Evolutionary conservation across 2,329 filamentous ascomycete species (phyloP).

Genomic region (Penicillium brevicompactum): DNA sequence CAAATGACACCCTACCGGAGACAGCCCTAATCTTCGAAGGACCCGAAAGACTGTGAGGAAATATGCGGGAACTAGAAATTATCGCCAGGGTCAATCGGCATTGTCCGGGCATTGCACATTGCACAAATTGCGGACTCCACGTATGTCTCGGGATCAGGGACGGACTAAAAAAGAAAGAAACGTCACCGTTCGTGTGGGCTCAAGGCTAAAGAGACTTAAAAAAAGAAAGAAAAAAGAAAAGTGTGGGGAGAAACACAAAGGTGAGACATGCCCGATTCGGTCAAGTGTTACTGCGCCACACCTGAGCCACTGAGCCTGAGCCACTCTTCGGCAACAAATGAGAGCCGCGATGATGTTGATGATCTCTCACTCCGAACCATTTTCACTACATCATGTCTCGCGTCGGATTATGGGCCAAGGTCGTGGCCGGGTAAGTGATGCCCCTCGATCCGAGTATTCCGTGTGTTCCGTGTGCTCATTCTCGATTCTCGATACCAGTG

Average conservation of each 20-base stretch:
- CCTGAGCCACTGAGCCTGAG: slow-evolving; percentile 15
- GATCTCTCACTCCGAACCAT: slow-evolving; percentile 5
- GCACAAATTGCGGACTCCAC: not conserved
- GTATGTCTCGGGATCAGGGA: not conserved
- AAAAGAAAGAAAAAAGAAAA: not conserved
- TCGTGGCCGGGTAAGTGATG: slow-evolving; percentile 65
- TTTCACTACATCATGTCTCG: slow-evolving; percentile 42
- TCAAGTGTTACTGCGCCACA: not conserved
- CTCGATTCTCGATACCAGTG: slow-evolving; percentile 53
- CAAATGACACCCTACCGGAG: not conserved
- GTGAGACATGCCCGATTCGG: slow-evolving; percentile 1
- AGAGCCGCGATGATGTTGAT: slow-evolving; percentile 21
- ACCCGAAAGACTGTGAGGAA: too few relatives aligned
- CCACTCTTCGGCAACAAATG: slow-evolving; percentile 16
- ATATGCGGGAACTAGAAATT: too few relatives aligned
- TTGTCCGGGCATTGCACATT: too few relatives aligned
- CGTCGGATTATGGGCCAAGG: slow-evolving; percentile 62
- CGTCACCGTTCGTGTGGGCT: not conserved
- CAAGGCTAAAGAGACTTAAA: too few relatives aligned
- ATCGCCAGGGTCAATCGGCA: too few relatives aligned
- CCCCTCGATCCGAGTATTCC: slow-evolving; percentile 6
- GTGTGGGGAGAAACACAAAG: slow-evolving; percentile 14
- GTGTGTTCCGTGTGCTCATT: not conserved
- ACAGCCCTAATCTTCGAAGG: too few relatives aligned
- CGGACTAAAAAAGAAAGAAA: not conserved